Percentiles rank a stretch among this genome's conserved stretches.
Conservation (phyloP, 805 yeast species). For the Saccharomyces jurei region DNA sequence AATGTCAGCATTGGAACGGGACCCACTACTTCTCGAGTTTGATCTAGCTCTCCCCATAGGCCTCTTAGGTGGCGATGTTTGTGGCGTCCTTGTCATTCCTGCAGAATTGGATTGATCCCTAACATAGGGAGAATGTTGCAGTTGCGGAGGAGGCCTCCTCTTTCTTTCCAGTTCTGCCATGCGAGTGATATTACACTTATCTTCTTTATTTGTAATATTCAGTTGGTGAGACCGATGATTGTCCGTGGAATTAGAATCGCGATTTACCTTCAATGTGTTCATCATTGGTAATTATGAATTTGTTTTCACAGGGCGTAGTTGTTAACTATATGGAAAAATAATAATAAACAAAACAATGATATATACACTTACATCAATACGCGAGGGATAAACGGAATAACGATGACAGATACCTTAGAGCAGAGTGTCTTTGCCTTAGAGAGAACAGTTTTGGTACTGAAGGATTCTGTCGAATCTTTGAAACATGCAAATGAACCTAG, state of each 20-base stretch:
- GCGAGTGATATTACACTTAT: background rate
- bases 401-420: slow-evolving; percentile 21
- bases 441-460: slow-evolving; percentile 15
- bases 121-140: slow-evolving; percentile 7
- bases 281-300: background rate
- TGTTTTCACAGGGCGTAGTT: background rate
- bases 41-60: slow-evolving; percentile 21
- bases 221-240: background rate
- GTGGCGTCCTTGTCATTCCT: background rate
- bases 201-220: background rate
- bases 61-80: background rate
- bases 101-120: background rate
- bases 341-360: background rate
- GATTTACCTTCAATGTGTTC: background rate
- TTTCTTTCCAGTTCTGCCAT: slow-evolving; percentile 14
- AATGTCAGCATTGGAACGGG: slow-evolving; percentile 8
- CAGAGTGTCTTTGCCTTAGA: slow-evolving; percentile 18
- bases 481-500: slow-evolving; percentile 15
- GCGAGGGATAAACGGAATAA: background rate
- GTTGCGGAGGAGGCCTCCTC: slow-evolving; percentile 8
- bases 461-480: slow-evolving; percentile 15
- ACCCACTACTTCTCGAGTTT: slow-evolving; percentile 24
- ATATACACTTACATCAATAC: background rate
- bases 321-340: background rate
- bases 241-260: background rate